Evolutionary conservation across 352 stramenopile species (phyloP).

Genomic region (Phytophthora meadii): DNA sequence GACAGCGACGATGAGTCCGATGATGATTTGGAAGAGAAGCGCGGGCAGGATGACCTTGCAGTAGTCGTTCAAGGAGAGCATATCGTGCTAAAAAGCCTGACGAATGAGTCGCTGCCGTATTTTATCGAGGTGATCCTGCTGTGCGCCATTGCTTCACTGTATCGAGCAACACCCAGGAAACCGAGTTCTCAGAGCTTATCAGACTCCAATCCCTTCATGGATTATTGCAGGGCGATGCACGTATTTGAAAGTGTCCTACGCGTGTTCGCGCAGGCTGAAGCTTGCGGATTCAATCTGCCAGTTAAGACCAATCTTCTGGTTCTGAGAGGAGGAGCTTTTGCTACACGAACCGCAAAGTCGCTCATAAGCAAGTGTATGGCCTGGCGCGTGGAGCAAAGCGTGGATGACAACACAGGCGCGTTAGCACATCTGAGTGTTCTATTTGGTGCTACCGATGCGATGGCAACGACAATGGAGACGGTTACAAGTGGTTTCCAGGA

Average conservation of each 20-base stretch:
- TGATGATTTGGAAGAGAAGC: slow-evolving; percentile 39
- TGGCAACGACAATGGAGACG: slow-evolving; percentile 47
- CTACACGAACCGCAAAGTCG: slow-evolving; percentile 38
- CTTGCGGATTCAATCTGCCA: slow-evolving; percentile 58
- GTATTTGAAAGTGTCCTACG: slow-evolving; percentile 50
- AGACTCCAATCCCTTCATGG: slow-evolving; percentile 47
- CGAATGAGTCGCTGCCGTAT: slow-evolving; percentile 63
- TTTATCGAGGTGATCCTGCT: slow-evolving; percentile 66
- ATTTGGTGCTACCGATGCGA: slow-evolving; percentile 41
- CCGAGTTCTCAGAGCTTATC: slow-evolving; percentile 5
- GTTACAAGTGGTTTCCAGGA: slow-evolving; percentile 67
- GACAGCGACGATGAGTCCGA: slow-evolving; percentile 36
- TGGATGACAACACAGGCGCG: slow-evolving; percentile 36
- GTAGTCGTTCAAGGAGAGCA: slow-evolving; percentile 64
- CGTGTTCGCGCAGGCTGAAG: slow-evolving; percentile 61
- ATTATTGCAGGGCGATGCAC: slow-evolving; percentile 48
- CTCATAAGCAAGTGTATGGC: slow-evolving; percentile 52
- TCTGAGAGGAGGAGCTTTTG: slow-evolving; percentile 47
- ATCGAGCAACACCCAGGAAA: slow-evolving; percentile 44
- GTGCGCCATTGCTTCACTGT: slow-evolving; percentile 58
- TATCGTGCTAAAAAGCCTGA: slow-evolving; percentile 68
- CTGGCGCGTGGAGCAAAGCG: slow-evolving; percentile 53
- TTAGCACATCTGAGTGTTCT: slow-evolving; percentile 56
- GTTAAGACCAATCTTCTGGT: slow-evolving; percentile 60
- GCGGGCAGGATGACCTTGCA: slow-evolving; percentile 24